Evolutionary conservation across 257 asterid species (phyloP), one percentile per base, ranked within the genome.

Genomic region (Penstemon davidsonii): DNA sequence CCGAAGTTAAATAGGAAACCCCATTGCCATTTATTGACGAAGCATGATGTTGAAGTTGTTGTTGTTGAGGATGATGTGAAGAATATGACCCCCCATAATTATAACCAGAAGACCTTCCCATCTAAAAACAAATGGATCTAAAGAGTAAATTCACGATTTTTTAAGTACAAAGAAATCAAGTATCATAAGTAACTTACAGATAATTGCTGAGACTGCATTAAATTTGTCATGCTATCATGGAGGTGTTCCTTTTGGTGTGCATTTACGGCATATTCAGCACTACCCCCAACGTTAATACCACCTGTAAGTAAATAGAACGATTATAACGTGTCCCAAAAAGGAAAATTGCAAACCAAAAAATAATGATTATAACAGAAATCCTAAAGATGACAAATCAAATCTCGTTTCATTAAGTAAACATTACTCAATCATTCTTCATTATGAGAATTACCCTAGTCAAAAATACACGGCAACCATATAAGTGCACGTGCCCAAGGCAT

Each of bases 71-170:
- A 79, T 84, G 87, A 78, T 87, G 93, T 15, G 97, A 85, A 57
- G 95, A 80, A 77, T 83, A 83, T 7, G 89, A 76, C 55, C 88
- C 94, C 67, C 92, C 92, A 72, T 86, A 87, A 67, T 79, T 81
- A 46, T 86, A 79, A 59, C 91, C 96, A 63, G 95, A 36, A 64
- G 98, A 86, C 80, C 96, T 81, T 72, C 91, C 96, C 78, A 87
- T 74, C 98, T 92, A 77, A 75, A 52, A 75, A 73, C 66, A 39
- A 51, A 66, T 68, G 58, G 64, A 75, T 67, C 60, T 39, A 78
- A 50, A 68, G 46, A 71, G 9, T 49, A 61, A 40, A 39, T 47
- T 61, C 73, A 70, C 51, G 47, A 69, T 65, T 66, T 18, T 62
- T 56, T 76, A 65, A 52, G 42, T 69, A 68, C 51, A 71, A 15